Conservation (phyloP, 371 early-diverging fungal genomes). For the Mucor plumbeus region DNA sequence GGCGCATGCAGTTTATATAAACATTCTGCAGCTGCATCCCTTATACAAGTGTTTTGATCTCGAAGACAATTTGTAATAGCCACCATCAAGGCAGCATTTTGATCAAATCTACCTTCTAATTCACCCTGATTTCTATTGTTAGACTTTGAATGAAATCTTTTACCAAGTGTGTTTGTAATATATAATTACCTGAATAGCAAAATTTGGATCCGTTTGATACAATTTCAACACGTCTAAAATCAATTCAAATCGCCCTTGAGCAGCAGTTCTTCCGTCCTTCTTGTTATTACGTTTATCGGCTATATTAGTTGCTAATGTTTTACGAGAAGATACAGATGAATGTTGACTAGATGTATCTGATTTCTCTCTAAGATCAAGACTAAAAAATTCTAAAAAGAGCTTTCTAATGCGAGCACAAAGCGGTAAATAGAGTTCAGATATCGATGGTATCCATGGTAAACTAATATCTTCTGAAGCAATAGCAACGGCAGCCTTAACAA, state of each 20-base stretch:
- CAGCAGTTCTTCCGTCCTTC: conserved; percentile 33
- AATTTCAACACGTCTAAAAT: conserved; percentile 68
- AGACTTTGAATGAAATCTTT: no score
- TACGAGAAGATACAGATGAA: conserved; percentile 11
- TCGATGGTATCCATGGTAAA: conserved; percentile 69
- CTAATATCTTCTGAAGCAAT: conserved; percentile 68
- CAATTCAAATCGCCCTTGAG: conserved; percentile 67
- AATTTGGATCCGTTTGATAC: conserved; percentile 68
- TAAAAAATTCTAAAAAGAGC: conserved; percentile 61
- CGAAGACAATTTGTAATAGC: conserved; percentile 67
- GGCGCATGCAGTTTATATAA: conserved; percentile 62
- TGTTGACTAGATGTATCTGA: background rate
- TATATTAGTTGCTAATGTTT: conserved; percentile 5
- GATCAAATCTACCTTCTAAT: conserved; percentile 44
- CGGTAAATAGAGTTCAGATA: conserved; percentile 61
- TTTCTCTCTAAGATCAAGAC: conserved; percentile 35
- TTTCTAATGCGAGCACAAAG: conserved; percentile 64
- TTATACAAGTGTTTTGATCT: conserved; percentile 57
- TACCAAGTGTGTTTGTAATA: no score
- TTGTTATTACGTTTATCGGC: conserved; percentile 30
- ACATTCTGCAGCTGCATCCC: conserved; percentile 68
- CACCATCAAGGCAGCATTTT: conserved; percentile 61
- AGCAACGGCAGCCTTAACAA: conserved; percentile 69
- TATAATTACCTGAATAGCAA: conserved; percentile 71
- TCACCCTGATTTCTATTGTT: conserved; percentile 20